Percentiles rank a stretch among this genome's conserved stretches.
phyloP scores from a whole-genome alignment of 2,329 filamentous ascomycete species.

The Arthrobotrys sinensis region DNA sequence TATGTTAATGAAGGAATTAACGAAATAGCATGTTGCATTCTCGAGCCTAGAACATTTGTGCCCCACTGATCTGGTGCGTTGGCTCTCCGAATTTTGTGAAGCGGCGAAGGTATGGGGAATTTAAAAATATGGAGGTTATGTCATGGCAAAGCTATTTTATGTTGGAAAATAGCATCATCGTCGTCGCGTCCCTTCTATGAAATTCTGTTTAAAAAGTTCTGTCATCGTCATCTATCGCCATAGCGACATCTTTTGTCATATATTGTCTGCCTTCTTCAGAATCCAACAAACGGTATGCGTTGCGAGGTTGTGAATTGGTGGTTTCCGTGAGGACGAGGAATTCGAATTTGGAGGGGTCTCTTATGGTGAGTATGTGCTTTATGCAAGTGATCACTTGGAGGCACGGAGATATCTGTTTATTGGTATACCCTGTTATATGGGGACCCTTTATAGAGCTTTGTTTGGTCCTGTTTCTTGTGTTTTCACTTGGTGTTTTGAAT shows the following conservation, averaged over 20 bases:
- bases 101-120: no score
- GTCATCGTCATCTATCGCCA: neutral
- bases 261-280: no score
- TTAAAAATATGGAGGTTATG: no score
- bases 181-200: no score
- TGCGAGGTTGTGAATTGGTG: neutral
- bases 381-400: neutral
- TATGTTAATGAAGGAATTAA: slow-evolving; percentile 20
- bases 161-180: no score
- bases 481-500: neutral
- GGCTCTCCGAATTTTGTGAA: neutral
- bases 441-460: slow-evolving; percentile 7
- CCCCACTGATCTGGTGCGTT: neutral
- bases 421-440: no score
- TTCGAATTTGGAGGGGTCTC: neutral
- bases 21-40: slow-evolving; percentile 3
- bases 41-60: slow-evolving; percentile 1
- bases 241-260: neutral
- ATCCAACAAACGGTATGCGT: slow-evolving; percentile 27
- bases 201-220: no score
- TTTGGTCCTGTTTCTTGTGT: neutral
- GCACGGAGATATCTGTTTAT: no score
- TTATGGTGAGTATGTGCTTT: neutral
- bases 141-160: no score
- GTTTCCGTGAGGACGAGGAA: slow-evolving; percentile 18